Evolutionary conservation across 768 basidiomycete species (phyloP).

Genomic region (Calvatia gigantea): DNA sequence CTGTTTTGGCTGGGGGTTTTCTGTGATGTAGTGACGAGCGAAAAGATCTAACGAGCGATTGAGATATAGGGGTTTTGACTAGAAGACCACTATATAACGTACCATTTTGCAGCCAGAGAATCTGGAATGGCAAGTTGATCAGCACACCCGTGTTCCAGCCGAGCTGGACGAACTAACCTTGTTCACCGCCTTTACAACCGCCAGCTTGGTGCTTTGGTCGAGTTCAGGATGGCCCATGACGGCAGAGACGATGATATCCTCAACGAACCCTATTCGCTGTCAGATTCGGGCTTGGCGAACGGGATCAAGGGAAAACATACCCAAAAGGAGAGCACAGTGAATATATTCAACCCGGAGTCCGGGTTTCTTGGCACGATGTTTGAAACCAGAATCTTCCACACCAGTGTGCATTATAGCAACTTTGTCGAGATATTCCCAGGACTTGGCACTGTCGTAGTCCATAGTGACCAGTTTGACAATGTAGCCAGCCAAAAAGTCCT

Average conservation of each 20-base stretch:
- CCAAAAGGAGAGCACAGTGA: constrained; percentile 36
- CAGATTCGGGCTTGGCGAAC: not conserved
- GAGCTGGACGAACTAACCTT: constrained; percentile 30
- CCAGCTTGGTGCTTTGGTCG: constrained; percentile 33
- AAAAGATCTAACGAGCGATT: constrained; percentile 29
- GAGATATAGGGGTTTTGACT: not conserved
- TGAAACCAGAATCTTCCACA: not conserved
- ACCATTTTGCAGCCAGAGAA: constrained; percentile 47
- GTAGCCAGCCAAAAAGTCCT: constrained; percentile 33
- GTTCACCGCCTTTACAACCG: constrained; percentile 38
- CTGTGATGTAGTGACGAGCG: constrained; percentile 38
- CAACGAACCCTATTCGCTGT: constrained; percentile 33
- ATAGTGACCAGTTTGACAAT: constrained; percentile 36
- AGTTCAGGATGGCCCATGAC: constrained; percentile 38
- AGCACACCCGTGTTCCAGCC: not conserved
- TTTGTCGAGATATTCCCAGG: constrained; percentile 45
- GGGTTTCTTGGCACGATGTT: constrained; percentile 18
- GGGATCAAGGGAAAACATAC: not conserved
- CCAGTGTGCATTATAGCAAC: constrained; percentile 51
- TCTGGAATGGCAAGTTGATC: constrained; percentile 19
- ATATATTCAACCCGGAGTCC: constrained; percentile 35
- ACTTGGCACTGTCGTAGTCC: constrained; percentile 38
- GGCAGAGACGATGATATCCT: constrained; percentile 38
- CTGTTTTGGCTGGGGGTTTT: constrained; percentile 8
- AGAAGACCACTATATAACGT: not conserved